Conservation (phyloP, 805 yeast genomes). For the Saturnispora diversa region DNA sequence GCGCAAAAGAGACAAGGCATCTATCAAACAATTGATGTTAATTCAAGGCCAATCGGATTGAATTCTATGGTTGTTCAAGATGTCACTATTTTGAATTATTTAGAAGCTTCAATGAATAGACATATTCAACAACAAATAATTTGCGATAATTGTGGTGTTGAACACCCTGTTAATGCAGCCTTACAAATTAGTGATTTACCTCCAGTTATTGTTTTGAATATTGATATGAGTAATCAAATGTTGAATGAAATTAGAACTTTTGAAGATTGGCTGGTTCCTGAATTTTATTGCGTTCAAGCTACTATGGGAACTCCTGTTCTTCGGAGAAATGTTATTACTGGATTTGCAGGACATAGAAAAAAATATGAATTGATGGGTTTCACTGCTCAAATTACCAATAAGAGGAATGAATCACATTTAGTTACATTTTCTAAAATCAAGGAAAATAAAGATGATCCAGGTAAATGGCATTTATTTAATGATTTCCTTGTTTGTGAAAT, state of each 20-base stretch:
- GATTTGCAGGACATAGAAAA: slow-evolving; percentile 15
- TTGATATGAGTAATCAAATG: slow-evolving; percentile 48
- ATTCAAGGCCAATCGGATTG: slow-evolving; percentile 29
- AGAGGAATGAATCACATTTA: slow-evolving; percentile 47
- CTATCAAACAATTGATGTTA: slow-evolving; percentile 38
- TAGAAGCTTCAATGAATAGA: slow-evolving; percentile 55
- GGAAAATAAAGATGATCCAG: slow-evolving; percentile 13
- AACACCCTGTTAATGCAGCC: slow-evolving; percentile 48
- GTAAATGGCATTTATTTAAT: slow-evolving; percentile 74
- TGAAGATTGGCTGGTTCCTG: slow-evolving; percentile 54
- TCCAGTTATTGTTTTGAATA: slow-evolving; percentile 53
- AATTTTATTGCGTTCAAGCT: slow-evolving; percentile 37
- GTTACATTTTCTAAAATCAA: slow-evolving; percentile 35
- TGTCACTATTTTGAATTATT: slow-evolving; percentile 43
- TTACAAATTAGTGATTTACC: slow-evolving; percentile 51
- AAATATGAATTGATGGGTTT: slow-evolving; percentile 61
- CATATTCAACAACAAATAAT: slow-evolving; percentile 40
- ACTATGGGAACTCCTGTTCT: slow-evolving; percentile 23
- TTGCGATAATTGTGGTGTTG: slow-evolving; percentile 44
- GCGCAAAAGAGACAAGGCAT: slow-evolving; percentile 30
- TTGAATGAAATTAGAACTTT: slow-evolving; percentile 41
- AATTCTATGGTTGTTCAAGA: slow-evolving; percentile 21
- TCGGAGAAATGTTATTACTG: slow-evolving; percentile 22
- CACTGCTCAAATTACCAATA: slow-evolving; percentile 58
- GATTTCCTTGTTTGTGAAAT: slow-evolving; percentile 81